A percentile compares a stretch with the other conserved stretches of the same genome.
phyloP scores from a whole-genome alignment of 2,329 filamentous ascomycete genomes.

The Neoarthrinium moseri region DNA sequence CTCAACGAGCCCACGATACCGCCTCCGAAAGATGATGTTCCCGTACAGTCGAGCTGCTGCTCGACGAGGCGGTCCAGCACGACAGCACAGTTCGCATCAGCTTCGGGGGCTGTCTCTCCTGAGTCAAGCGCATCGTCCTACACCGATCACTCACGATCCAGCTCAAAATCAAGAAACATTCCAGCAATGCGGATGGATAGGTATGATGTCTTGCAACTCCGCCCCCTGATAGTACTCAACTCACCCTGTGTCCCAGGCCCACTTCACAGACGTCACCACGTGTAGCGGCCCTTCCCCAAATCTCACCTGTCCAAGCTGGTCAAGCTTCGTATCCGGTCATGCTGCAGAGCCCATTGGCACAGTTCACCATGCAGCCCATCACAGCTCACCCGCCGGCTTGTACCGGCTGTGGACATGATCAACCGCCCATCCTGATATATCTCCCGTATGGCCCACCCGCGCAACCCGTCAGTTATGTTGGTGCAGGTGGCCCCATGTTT shows the following conservation, averaged over 20 bases:
- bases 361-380: slow-evolving; percentile 4
- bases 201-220: not conserved
- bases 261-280: not conserved
- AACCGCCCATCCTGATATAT: slow-evolving; percentile 5
- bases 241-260: no score
- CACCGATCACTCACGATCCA: slow-evolving; percentile 1
- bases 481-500: slow-evolving; percentile 1
- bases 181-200: not conserved
- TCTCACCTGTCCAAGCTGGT: not conserved
- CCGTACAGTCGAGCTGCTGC: not conserved
- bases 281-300: not conserved
- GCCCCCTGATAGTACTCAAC: not conserved
- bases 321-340: not conserved
- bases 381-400: slow-evolving; percentile 3
- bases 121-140: not conserved
- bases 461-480: not conserved
- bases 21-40: no score
- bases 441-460: not conserved
- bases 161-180: not conserved
- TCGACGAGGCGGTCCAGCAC: slow-evolving; percentile 1
- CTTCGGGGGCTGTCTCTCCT: not conserved
- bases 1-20: no score
- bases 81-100: not conserved
- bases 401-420: slow-evolving; percentile 3
- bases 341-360: not conserved